Conservation (phyloP, 2,329 filamentous ascomycete species). For the Metarhizium rileyi region DNA sequence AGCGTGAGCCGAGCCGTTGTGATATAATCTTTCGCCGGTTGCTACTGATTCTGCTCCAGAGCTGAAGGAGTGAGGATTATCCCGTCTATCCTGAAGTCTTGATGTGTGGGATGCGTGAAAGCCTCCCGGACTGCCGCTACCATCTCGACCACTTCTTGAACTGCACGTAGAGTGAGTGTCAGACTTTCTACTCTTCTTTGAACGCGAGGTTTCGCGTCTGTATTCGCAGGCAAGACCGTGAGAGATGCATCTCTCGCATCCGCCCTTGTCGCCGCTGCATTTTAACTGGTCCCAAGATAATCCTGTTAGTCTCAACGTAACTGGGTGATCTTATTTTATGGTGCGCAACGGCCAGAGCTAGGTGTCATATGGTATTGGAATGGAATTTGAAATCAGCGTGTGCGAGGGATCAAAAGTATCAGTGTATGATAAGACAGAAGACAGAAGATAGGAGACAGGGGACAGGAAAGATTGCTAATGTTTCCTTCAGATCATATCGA, state of each 20-base stretch:
- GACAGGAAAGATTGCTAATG: too few species aligned
- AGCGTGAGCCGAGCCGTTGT: not conserved
- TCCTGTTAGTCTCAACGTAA: not conserved
- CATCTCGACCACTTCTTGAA: conserved; percentile 2
- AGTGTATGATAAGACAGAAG: too few species aligned
- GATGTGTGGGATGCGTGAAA: not conserved
- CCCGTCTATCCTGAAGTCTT: not conserved
- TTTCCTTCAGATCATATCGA: too few species aligned
- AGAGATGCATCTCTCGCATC: conserved; percentile 25
- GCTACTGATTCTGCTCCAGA: not conserved
- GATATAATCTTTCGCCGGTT: not conserved
- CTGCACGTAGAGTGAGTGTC: conserved; percentile 4
- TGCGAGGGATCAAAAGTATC: too few species aligned
- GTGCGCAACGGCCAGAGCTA: not conserved
- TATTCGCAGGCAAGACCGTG: conserved; percentile 25
- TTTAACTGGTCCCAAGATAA: conserved; percentile 17
- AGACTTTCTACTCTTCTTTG: conserved; percentile 19
- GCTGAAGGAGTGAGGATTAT: not conserved
- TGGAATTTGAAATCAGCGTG: too few species aligned
- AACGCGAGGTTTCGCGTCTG: conserved; percentile 23
- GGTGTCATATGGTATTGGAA: not conserved
- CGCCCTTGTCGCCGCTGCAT: conserved; percentile 28
- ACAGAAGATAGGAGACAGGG: too few species aligned
- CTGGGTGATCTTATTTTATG: not conserved
- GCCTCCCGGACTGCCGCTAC: conserved; percentile 4